These are phyloP conservation scores for Apophysomyces trapeziformis DNA, from an alignment of 371 early-diverging fungal genomes.

Conservation along the genomic window DNA sequence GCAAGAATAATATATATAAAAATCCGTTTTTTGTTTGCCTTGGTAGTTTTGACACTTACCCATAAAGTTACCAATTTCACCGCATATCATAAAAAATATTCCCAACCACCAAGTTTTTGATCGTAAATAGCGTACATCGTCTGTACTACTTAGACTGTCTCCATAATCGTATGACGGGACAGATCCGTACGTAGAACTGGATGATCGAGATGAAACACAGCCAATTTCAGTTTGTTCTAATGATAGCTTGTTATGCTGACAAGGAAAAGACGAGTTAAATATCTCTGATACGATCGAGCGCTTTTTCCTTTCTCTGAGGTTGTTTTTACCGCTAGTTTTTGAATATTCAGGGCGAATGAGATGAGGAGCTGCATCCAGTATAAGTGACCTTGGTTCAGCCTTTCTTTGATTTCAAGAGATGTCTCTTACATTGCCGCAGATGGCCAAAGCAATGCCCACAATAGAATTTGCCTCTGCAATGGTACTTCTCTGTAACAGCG, in stretches of 20 bases:
- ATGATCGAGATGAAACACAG: conserved; percentile 19
- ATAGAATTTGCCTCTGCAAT: conserved; percentile 20
- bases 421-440: conserved; percentile 29
- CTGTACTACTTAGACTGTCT: conserved; percentile 18
- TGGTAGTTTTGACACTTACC: conserved; percentile 23
- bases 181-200: conserved; percentile 3
- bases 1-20: neutral
- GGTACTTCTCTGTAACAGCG: conserved; percentile 1
- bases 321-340: conserved; percentile 28
- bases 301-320: neutral
- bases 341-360: conserved; percentile 22
- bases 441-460: conserved; percentile 28
- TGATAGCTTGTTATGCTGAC: conserved; percentile 23
- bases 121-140: conserved; percentile 41
- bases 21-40: neutral
- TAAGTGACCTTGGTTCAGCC: neutral
- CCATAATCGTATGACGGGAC: conserved; percentile 11
- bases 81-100: conserved; percentile 60
- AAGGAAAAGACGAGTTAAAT: neutral
- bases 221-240: neutral
- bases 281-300: conserved; percentile 10
- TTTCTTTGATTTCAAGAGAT: neutral
- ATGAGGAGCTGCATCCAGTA: conserved; percentile 7
- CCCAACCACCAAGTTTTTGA: conserved; percentile 71
- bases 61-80: conserved; percentile 54